Conservation (phyloP, 495 filamentous ascomycete species). For the Penicillium samsonianum region DNA sequence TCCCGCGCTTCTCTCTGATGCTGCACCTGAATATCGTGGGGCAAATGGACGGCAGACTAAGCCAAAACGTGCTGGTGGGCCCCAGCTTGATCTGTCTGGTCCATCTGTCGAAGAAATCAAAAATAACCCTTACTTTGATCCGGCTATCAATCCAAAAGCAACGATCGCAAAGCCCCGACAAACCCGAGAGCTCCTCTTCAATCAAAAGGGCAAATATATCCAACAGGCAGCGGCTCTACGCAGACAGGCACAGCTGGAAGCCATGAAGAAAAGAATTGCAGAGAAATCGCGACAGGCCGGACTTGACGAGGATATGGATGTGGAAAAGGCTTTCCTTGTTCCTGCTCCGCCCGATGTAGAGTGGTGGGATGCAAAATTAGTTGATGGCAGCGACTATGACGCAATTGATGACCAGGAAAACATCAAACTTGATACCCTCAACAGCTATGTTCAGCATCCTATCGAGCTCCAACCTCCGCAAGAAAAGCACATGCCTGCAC, state of each 20-base stretch:
- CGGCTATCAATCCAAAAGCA: conserved; percentile 63
- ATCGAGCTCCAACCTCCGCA: conserved; percentile 89
- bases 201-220: conserved; percentile 96
- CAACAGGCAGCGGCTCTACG: conserved; percentile 86
- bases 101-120: conserved; percentile 67
- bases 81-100: conserved; percentile 67
- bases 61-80: conserved; percentile 59
- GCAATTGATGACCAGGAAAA: conserved; percentile 60
- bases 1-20: conserved; percentile 78
- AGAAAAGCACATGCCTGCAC: conserved; percentile 72
- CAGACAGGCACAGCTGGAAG: conserved; percentile 83
- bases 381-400: conserved; percentile 72
- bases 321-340: conserved; percentile 84
- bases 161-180: conserved; percentile 63
- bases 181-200: conserved; percentile 79
- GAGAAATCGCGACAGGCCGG: conserved; percentile 80
- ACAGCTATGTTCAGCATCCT: conserved; percentile 87
- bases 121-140: conserved; percentile 86
- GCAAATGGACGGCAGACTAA: conserved; percentile 58
- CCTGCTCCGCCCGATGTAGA: conserved; percentile 84
- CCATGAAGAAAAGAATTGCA: conserved; percentile 90
- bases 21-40: conserved; percentile 61
- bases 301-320: conserved; percentile 86
- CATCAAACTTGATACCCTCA: conserved; percentile 78
- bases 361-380: conserved; percentile 95